Conservation (phyloP, 495 filamentous ascomycete genomes). For the Cercophora sp. region DNA sequence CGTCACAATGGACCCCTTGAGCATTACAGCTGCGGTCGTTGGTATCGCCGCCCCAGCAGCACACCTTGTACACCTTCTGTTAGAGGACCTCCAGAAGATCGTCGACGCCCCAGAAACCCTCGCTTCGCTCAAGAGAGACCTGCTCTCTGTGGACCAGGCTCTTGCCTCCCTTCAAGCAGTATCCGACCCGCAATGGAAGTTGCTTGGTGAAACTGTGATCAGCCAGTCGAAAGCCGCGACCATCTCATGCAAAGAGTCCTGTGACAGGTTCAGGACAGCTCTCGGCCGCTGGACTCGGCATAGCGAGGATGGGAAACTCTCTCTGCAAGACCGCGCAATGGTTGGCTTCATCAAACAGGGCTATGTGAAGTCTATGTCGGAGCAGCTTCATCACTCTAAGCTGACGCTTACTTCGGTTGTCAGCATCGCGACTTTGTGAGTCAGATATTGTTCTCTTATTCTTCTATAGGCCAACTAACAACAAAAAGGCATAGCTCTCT, state of each 20-base stretch:
- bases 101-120: no score
- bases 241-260: no score
- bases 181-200: background rate
- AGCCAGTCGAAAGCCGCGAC: background rate
- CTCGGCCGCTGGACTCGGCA: no score
- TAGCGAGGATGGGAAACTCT: no score
- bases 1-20: no score
- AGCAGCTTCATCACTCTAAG: conserved; percentile 34
- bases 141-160: background rate
- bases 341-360: conserved; percentile 36
- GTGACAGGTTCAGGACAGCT: background rate
- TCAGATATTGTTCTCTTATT: conserved; percentile 11
- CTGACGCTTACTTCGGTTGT: conserved; percentile 29
- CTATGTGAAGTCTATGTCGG: no score
- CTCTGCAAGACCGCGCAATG: no score
- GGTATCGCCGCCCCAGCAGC: no score
- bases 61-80: no score
- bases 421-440: conserved; percentile 36
- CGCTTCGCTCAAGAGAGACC: background rate
- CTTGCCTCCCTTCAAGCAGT: background rate
- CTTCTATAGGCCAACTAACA: conserved; percentile 13
- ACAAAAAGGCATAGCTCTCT: conserved; percentile 30
- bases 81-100: no score
- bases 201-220: background rate
- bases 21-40: no score